phyloP scores from a whole-genome alignment of 129 eudicot species.

The Kitagawia praeruptora region DNA sequence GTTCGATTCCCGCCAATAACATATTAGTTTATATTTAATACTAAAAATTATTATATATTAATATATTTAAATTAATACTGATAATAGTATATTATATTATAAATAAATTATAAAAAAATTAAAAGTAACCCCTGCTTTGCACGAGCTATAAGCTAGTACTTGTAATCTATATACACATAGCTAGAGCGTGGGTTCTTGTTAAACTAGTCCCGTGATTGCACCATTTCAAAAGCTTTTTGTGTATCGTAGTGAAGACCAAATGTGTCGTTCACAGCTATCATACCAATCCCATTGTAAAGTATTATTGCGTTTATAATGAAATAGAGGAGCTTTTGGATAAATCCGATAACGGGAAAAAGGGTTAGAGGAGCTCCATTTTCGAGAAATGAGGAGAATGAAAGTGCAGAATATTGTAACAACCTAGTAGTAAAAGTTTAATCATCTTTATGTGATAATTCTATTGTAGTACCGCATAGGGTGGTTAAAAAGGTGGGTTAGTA shows the following conservation, averaged over 20 bases:
- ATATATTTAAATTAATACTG: too few species aligned
- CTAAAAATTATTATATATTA: too few species aligned
- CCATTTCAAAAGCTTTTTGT: background rate
- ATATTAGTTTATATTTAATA: too few species aligned
- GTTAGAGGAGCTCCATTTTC: background rate
- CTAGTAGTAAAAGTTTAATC: slow-evolving; percentile 2
- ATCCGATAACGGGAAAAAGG: background rate
- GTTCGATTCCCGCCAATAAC: too few species aligned
- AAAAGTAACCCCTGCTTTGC: too few species aligned
- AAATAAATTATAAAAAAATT: too few species aligned
- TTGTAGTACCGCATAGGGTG: background rate
- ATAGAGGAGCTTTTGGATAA: background rate
- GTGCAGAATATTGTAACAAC: background rate
- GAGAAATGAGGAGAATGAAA: background rate
- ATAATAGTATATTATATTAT: too few species aligned
- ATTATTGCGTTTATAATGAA: background rate
- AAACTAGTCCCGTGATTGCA: background rate
- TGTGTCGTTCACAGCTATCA: background rate
- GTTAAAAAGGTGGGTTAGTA: background rate
- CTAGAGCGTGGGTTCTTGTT: too few species aligned
- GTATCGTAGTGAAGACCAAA: background rate
- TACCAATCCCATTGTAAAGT: background rate
- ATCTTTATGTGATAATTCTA: slow-evolving; percentile 1
- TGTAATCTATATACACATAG: too few species aligned
- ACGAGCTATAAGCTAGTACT: too few species aligned